Evolutionary conservation across 345 rosid genomes (phyloP).

Genomic region (Streptanthus diversifolius): DNA sequence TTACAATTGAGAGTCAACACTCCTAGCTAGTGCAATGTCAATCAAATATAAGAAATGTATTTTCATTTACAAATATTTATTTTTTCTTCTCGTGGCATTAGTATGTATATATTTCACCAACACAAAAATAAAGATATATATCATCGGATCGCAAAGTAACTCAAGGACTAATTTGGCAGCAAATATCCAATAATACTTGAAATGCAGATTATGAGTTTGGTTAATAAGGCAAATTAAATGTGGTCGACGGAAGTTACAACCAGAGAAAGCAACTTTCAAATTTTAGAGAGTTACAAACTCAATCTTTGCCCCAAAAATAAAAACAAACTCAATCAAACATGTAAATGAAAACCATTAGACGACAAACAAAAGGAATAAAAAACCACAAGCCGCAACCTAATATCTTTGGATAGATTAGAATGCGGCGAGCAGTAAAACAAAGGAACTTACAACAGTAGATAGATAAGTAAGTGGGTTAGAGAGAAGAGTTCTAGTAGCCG

Average conservation of each 20-base stretch:
- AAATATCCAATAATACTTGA: too few species aligned
- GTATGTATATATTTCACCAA: not conserved
- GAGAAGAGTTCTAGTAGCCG: slow-evolving; percentile 33
- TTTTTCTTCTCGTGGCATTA: not conserved
- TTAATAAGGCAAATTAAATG: too few species aligned
- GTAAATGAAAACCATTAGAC: slow-evolving; percentile 10
- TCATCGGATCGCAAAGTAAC: too few species aligned
- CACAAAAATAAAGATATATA: too few species aligned
- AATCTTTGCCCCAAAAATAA: not conserved
- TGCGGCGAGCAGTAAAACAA: slow-evolving; percentile 23
- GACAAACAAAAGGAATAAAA: not conserved
- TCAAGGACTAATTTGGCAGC: too few species aligned
- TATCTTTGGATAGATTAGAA: slow-evolving; percentile 8
- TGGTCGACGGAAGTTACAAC: too few species aligned
- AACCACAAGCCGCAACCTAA: not conserved
- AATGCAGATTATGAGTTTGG: too few species aligned
- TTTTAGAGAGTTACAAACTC: not conserved
- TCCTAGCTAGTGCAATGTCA: not conserved
- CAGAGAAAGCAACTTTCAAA: not conserved
- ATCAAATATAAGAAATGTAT: not conserved
- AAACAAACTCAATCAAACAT: not conserved
- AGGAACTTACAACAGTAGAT: slow-evolving; percentile 11
- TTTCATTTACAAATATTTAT: not conserved
- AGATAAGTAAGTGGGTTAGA: slow-evolving; percentile 29
- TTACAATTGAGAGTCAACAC: not conserved